A percentile compares a stretch with the other conserved stretches of the same genome.
Conservation (phyloP, 2,329 filamentous ascomycete genomes). For the Ceratocystis diversiconidia region DNA sequence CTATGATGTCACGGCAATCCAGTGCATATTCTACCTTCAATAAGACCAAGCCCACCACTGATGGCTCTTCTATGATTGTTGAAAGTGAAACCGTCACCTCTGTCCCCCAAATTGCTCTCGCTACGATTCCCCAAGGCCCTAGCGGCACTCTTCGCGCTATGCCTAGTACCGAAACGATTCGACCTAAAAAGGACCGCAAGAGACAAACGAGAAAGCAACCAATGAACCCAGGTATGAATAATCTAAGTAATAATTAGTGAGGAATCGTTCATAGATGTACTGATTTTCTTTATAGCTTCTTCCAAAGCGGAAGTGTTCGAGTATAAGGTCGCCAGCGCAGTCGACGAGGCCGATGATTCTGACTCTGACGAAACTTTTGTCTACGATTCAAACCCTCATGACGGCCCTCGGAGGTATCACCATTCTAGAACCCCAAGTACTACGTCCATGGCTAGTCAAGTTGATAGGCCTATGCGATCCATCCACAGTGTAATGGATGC, state of each 20-base stretch:
- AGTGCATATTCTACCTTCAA: slow-evolving; percentile 50
- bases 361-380: slow-evolving; percentile 98
- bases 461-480: slow-evolving; percentile 45
- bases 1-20: slow-evolving; percentile 50
- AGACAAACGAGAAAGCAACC: slow-evolving; percentile 62
- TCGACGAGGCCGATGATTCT: slow-evolving; percentile 90
- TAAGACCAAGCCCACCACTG: slow-evolving; percentile 55
- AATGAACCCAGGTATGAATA: slow-evolving; percentile 59
- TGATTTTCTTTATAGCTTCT: slow-evolving; percentile 41
- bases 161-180: slow-evolving; percentile 87
- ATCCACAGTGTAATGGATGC: slow-evolving; percentile 54
- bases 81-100: slow-evolving; percentile 93
- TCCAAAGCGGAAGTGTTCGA: slow-evolving; percentile 98
- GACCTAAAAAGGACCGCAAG: slow-evolving; percentile 87
- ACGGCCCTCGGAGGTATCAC: slow-evolving; percentile 61
- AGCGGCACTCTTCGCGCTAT: slow-evolving; percentile 65
- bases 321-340: slow-evolving; percentile 86
- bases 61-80: slow-evolving; percentile 85
- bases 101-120: slow-evolving; percentile 68
- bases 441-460: slow-evolving; percentile 64
- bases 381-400: slow-evolving; percentile 91
- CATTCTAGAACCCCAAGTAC: slow-evolving; percentile 92
- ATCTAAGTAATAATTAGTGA: slow-evolving; percentile 27
- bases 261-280: not conserved
- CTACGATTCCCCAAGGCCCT: slow-evolving; percentile 36